Conservation (phyloP, 139 green algal species). For the Auxenochlorella pyrenoidosa region DNA sequence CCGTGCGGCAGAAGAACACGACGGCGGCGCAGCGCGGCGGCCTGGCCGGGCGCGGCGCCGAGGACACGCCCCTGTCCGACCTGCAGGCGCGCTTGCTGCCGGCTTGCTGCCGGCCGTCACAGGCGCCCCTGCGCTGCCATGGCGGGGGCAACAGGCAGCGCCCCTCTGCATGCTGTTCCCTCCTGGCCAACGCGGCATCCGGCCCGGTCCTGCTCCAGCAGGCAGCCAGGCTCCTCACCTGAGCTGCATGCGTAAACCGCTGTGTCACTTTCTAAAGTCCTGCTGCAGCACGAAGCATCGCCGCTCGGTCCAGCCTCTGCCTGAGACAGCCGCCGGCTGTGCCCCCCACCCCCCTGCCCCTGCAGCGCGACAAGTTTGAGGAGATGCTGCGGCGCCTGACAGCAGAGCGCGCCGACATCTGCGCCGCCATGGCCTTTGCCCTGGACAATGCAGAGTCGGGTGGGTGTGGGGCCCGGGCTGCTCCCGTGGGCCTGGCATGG, state of each 20-base stretch:
- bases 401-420: slow-evolving; percentile 69
- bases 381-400: slow-evolving; percentile 88
- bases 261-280: no score
- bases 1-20: slow-evolving; percentile 38
- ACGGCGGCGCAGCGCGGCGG: slow-evolving; percentile 55
- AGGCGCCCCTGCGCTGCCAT: no score
- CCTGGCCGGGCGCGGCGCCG: not conserved
- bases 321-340: not conserved
- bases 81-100: slow-evolving; percentile 9
- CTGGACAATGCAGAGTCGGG: slow-evolving; percentile 89
- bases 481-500: not conserved
- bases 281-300: no score
- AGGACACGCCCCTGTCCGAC: slow-evolving; percentile 51
- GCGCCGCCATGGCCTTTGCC: slow-evolving; percentile 92
- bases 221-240: no score
- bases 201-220: no score
- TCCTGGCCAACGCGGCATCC: no score
- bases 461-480: not conserved
- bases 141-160: no score
- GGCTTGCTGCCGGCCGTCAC: no score
- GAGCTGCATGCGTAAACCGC: no score
- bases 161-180: no score
- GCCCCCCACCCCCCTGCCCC: slow-evolving; percentile 55
- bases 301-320: no score
- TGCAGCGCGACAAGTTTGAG: slow-evolving; percentile 87